Conservation (phyloP, 2,329 filamentous ascomycete genomes). For the Ceratocystis huliohia region DNA sequence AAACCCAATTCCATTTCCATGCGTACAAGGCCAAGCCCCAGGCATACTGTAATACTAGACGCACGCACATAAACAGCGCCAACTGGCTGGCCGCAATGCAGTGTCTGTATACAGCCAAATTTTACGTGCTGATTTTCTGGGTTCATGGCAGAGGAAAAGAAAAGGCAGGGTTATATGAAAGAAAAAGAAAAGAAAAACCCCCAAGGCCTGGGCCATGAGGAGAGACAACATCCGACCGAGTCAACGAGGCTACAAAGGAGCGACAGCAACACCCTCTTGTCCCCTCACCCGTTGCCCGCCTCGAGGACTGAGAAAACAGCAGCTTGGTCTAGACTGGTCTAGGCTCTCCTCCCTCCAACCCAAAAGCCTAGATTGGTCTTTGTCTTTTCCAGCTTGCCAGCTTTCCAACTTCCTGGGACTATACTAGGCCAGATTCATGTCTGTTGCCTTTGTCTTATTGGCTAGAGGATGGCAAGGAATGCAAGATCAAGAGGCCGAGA, state of each 20-base stretch:
- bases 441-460: neutral
- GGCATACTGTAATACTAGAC: neutral
- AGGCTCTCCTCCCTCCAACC: neutral
- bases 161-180: neutral
- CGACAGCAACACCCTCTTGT: neutral
- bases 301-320: neutral
- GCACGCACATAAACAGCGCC: neutral
- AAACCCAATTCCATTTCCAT: neutral
- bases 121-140: neutral
- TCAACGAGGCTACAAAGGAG: neutral
- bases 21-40: too few relatives aligned
- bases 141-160: neutral
- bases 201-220: neutral
- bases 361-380: conserved; percentile 10
- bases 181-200: neutral
- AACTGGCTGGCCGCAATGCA: neutral
- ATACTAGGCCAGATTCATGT: neutral
- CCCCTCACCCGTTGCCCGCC: too few relatives aligned
- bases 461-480: neutral
- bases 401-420: neutral
- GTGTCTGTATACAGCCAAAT: too few relatives aligned
- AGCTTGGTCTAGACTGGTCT: conserved; percentile 4
- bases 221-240: neutral
- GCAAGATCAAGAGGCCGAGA: neutral
- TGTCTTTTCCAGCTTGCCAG: conserved; percentile 11